Percentiles rank a stretch among this genome's conserved stretches.
These are phyloP conservation scores for Saturnispora besseyi DNA, from an alignment of 805 yeast species.

Conservation along the genomic window DNA sequence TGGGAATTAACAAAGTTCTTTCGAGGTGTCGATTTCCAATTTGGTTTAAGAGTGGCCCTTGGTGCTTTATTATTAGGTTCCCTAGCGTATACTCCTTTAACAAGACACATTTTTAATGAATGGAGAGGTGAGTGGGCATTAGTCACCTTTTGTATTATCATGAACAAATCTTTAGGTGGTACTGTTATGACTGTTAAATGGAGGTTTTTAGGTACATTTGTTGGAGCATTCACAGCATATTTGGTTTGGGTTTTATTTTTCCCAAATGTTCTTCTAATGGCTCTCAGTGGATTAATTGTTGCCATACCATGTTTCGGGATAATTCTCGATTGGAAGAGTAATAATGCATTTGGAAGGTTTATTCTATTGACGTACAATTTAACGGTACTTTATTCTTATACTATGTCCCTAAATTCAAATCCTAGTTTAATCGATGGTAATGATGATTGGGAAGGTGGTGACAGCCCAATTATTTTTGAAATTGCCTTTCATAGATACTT, in stretches of 20 bases:
- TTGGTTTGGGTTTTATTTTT: slow-evolving; percentile 49
- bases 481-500: slow-evolving; percentile 73
- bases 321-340: slow-evolving; percentile 58
- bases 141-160: slow-evolving; percentile 72
- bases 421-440: slow-evolving; percentile 36
- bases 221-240: slow-evolving; percentile 61
- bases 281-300: slow-evolving; percentile 39
- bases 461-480: slow-evolving; percentile 55
- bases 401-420: slow-evolving; percentile 37
- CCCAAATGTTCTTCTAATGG: slow-evolving; percentile 45
- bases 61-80: slow-evolving; percentile 61
- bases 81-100: slow-evolving; percentile 55
- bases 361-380: slow-evolving; percentile 68
- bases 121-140: slow-evolving; percentile 85
- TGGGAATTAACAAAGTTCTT: slow-evolving; percentile 47
- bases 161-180: slow-evolving; percentile 80
- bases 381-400: slow-evolving; percentile 68
- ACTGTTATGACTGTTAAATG: slow-evolving; percentile 71
- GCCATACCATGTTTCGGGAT: slow-evolving; percentile 44
- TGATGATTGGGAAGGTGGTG: slow-evolving; percentile 61
- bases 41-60: slow-evolving; percentile 69
- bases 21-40: slow-evolving; percentile 59
- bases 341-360: slow-evolving; percentile 59
- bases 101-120: slow-evolving; percentile 43
- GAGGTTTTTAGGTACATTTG: slow-evolving; percentile 64